Evolutionary conservation across 1,139 yeast genomes (phyloP), one percentile per base, ranked within the genome.

Genomic region (Hanseniaspora uvarum): DNA sequence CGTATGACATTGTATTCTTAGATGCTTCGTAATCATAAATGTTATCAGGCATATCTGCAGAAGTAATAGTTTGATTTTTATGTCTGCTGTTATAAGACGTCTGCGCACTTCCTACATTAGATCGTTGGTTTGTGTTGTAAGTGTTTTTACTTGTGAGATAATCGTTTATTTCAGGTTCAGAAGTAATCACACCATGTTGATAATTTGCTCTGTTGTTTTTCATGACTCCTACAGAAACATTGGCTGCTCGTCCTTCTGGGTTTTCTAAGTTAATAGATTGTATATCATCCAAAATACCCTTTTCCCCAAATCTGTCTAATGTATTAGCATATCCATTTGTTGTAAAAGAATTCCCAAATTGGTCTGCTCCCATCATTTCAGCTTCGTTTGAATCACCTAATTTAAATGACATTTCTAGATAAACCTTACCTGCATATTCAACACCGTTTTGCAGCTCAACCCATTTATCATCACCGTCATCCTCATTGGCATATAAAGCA

Each of bases 391-490:
- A 30, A 1, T 55, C 36, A 14, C 75, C 68, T 0, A 96, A 94
- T 64, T 86, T 87, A 63, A 86, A 92, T 0, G 97, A 87, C 84
- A 92, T 83, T 63, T 92, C 97, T 54, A 94, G 70, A 66, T 83
- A 89, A 1, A 92, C 79, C 68, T 80, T 86, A 1, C 98, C 98
- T 0, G 96, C 96, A 55, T 85, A 79, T 61, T 80, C 77, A n/a
- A 80, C 83, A 55, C 79, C 79, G 63, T 79, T 78, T 38, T 73
- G 71, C 58, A 92, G 71, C 46, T 80, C 81, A 64, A 83, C 86
- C 97, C 97, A 89, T 38, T 76, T 75, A 65, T 94, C 97, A 62
- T 78, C 87, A 31, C 95, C 96, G 41, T 86, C 92, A 43, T 75
- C 75, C 3, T 79, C 78, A 31, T 77, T 75, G 24, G 80, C 75